A percentile compares a stretch with the other conserved stretches of the same genome.
Conservation (phyloP, 2,329 filamentous ascomycete species). For the Fusarium sp. region DNA sequence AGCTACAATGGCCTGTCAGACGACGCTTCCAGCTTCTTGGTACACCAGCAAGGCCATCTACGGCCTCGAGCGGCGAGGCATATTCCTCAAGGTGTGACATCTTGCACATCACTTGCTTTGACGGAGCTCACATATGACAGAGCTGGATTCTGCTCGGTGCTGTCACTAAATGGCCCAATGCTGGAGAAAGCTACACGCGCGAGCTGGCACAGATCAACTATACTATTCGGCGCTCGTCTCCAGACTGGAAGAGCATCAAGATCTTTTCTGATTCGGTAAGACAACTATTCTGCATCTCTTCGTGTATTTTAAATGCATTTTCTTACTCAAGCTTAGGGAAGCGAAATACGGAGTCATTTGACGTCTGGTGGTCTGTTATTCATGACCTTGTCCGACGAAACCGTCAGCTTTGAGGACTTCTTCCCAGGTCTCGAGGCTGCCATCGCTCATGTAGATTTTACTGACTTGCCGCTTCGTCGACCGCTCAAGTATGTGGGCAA, state of each 20-base stretch:
- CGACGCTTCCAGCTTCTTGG: conserved; percentile 40
- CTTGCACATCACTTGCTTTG: neutral
- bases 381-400: conserved; percentile 62
- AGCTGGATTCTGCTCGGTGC: conserved; percentile 34
- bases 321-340: conserved; percentile 17
- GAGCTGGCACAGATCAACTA: conserved; percentile 35
- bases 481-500: conserved; percentile 69
- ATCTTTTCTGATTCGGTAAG: conserved; percentile 1
- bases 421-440: conserved; percentile 67
- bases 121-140: conserved; percentile 1
- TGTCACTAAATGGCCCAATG: conserved; percentile 25
- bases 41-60: conserved; percentile 36
- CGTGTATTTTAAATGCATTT: neutral
- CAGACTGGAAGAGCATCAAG: neutral
- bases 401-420: conserved; percentile 67
- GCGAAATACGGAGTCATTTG: conserved; percentile 47
- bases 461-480: conserved; percentile 65
- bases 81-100: conserved; percentile 29
- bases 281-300: neutral
- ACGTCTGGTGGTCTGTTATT: conserved; percentile 70
- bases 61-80: conserved; percentile 23
- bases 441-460: conserved; percentile 67
- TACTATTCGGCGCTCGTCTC: neutral
- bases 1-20: conserved; percentile 18
- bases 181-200: conserved; percentile 19